Evolutionary conservation across 805 yeast genomes (phyloP).

Genomic region (Ogataea pilisensis): DNA sequence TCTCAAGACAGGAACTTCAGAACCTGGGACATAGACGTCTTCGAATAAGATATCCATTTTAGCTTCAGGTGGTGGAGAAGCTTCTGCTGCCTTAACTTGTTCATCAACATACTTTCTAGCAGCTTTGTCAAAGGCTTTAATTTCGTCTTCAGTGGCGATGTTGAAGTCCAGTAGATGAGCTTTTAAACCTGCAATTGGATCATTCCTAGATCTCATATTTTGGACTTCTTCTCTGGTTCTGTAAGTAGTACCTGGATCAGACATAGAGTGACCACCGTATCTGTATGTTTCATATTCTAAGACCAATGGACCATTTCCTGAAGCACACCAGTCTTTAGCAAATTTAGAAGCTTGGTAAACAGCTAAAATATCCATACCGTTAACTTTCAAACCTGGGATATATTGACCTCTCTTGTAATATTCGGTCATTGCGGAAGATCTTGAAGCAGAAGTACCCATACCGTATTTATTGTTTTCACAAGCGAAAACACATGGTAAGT

Average conservation of each 20-base stretch:
- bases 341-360: slow-evolving; percentile 93
- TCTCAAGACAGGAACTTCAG: slow-evolving; percentile 88
- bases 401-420: slow-evolving; percentile 99
- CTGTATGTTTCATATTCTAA: slow-evolving; percentile 97
- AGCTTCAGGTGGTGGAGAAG: slow-evolving; percentile 92
- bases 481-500: slow-evolving; percentile 88
- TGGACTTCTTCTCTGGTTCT: slow-evolving; percentile 99
- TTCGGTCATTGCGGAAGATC: slow-evolving; percentile 95
- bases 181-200: slow-evolving; percentile 96
- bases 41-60: slow-evolving; percentile 91
- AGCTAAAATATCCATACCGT: slow-evolving; percentile 98
- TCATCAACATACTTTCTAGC: slow-evolving; percentile 94
- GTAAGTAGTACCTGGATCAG: slow-evolving; percentile 99
- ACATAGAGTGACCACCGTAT: slow-evolving; percentile 99
- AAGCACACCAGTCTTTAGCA: slow-evolving; percentile 92
- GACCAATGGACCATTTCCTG: slow-evolving; percentile 94
- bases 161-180: slow-evolving; percentile 74
- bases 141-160: slow-evolving; percentile 91
- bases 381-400: slow-evolving; percentile 97
- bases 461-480: slow-evolving; percentile 99
- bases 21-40: slow-evolving; percentile 93
- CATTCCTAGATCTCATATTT: slow-evolving; percentile 98
- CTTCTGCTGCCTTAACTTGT: slow-evolving; percentile 91
- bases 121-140: slow-evolving; percentile 90
- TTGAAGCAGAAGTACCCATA: slow-evolving; percentile 98